Conservation (phyloP, 768 basidiomycete genomes). For the Rubroboletus satanas region DNA sequence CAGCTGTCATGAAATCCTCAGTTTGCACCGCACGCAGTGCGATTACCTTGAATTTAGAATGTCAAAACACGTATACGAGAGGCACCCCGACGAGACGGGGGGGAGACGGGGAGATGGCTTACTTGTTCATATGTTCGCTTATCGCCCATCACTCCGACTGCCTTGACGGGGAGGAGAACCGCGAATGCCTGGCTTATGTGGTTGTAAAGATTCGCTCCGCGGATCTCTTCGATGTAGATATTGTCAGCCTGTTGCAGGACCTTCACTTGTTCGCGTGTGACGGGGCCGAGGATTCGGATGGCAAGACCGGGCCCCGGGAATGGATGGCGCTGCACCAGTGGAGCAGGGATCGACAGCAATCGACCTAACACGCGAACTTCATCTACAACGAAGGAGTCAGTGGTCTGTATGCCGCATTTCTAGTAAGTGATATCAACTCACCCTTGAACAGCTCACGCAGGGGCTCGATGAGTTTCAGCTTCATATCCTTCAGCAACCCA, state of each 20-base stretch:
- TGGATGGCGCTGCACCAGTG: slow-evolving; percentile 93
- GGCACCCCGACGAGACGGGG: background rate
- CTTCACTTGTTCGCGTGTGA: slow-evolving; percentile 88
- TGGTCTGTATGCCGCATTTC: background rate
- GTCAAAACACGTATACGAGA: background rate
- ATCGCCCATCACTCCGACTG: slow-evolving; percentile 98
- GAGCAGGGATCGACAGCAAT: slow-evolving; percentile 85
- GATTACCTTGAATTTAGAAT: slow-evolving; percentile 57
- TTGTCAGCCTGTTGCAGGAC: slow-evolving; percentile 88
- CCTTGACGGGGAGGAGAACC: slow-evolving; percentile 90
- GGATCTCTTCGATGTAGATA: slow-evolving; percentile 98
- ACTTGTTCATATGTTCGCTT: slow-evolving; percentile 94
- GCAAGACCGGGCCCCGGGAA: slow-evolving; percentile 99
- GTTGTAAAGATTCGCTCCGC: slow-evolving; percentile 87
- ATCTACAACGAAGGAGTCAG: slow-evolving; percentile 46
- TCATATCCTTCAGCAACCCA: slow-evolving; percentile 94
- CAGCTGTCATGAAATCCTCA: slow-evolving; percentile 99
- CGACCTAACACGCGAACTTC: slow-evolving; percentile 93
- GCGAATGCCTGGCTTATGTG: slow-evolving; percentile 96
- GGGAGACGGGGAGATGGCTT: slow-evolving; percentile 7
- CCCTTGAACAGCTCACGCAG: slow-evolving; percentile 98
- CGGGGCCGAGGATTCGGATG: slow-evolving; percentile 95
- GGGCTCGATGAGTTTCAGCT: slow-evolving; percentile 97
- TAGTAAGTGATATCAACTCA: slow-evolving; percentile 29
- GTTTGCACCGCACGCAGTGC: slow-evolving; percentile 92